Evolutionary conservation across 208 protist genomes (phyloP), one percentile per base, ranked within the genome.

Genomic region (Trypanosoma melophagium): DNA sequence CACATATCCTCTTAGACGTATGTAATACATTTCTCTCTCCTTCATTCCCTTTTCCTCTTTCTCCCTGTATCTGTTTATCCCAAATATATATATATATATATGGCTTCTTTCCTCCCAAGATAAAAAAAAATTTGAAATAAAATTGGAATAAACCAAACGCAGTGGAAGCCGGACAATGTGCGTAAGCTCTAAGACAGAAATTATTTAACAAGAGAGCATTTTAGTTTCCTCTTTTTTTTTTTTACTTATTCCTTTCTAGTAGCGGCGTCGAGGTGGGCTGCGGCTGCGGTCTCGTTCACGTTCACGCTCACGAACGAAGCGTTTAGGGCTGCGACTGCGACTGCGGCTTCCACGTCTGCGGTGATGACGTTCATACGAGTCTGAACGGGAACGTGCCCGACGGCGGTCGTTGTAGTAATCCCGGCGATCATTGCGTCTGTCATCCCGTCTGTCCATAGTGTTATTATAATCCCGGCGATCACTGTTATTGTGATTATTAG

Each of bases 281-380:
- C 68, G 71, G 60, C 66, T 66, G 24, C n/a, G n/a, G n/a, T n/a
- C n/a, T n/a, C 74, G 56, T 53, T 24, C 21, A 21, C 64, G 61
- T 5, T 65, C 55, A 1, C 66, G 54, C 1, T 54, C 49, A 5
- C 66, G 59, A 22, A 44, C 17, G 63, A 72, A 70, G 45, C 77
- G 78, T 22, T 64, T 63, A 38, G 66, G 78, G 74, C 60, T 66
- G 68, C 69, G 58, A 54, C 58, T 65, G 16, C 66, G 66, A 25
- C 61, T 65, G 55, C 72, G 69, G 60, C 52, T 66, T 45, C 69
- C 72, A 59, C 69, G 80, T 63, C 76, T 76, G 35, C 81, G 77
- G 49, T 76, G 81, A 31, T 69, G 59, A 54, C 61, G 66, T 47
- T 76, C 78, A 35, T 89, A 67, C 8, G 67, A 79, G 41, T 57